A percentile compares a stretch with the other conserved stretches of the same genome.
Conservation (phyloP, 1,139 yeast genomes). For the Magnusiomyces tetraspermus region DNA sequence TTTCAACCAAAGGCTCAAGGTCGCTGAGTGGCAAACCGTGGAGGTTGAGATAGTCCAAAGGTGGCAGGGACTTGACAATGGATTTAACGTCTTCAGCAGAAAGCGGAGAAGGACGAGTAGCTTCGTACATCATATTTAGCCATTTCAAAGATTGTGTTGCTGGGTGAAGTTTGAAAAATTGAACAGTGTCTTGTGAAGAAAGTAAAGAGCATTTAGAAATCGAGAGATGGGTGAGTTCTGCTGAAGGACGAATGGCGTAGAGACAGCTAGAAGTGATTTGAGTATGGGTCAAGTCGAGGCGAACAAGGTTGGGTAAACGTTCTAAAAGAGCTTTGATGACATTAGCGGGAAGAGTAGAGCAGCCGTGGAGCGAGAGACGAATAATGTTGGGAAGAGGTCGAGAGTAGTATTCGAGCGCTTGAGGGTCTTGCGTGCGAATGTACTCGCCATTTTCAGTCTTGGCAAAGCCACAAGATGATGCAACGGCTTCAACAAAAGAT, state of each 20-base stretch:
- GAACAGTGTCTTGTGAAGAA: slow-evolving; percentile 63
- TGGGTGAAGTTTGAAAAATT: slow-evolving; percentile 65
- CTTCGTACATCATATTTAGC: slow-evolving; percentile 69
- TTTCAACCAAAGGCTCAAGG: slow-evolving; percentile 45
- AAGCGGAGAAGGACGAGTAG: slow-evolving; percentile 54
- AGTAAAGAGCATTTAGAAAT: slow-evolving; percentile 70
- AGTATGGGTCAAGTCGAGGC: slow-evolving; percentile 77
- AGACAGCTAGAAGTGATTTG: slow-evolving; percentile 54
- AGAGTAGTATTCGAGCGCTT: slow-evolving; percentile 3
- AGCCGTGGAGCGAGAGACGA: slow-evolving; percentile 76
- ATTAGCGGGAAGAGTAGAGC: slow-evolving; percentile 61
- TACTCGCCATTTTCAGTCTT: slow-evolving; percentile 4
- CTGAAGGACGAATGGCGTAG: slow-evolving; percentile 42
- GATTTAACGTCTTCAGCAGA: slow-evolving; percentile 36
- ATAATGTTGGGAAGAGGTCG: slow-evolving; percentile 25
- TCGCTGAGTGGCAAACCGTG: slow-evolving; percentile 69
- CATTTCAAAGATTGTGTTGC: slow-evolving; percentile 53
- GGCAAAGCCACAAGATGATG: slow-evolving; percentile 17
- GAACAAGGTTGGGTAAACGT: slow-evolving; percentile 47
- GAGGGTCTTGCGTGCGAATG: not conserved
- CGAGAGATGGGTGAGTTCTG: slow-evolving; percentile 65
- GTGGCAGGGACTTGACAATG: slow-evolving; percentile 37
- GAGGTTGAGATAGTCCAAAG: slow-evolving; percentile 51
- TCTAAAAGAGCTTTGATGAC: slow-evolving; percentile 51
- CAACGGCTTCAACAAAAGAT: slow-evolving; percentile 55